These are phyloP conservation scores for Coemansia sp. DNA, from an alignment of 192 early-diverging fungal species.

Conservation along the genomic window DNA sequence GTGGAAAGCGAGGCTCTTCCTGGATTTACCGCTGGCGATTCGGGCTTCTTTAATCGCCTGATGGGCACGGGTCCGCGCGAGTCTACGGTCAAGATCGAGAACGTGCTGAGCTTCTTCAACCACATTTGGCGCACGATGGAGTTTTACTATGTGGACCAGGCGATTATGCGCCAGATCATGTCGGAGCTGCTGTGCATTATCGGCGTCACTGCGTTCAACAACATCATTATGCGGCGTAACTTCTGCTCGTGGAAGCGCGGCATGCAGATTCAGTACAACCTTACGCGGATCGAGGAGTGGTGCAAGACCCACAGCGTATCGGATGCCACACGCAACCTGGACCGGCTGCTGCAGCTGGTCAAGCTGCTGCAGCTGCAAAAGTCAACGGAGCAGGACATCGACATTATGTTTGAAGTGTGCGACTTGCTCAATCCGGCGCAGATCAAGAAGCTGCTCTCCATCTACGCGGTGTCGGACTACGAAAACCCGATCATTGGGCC, in stretches of 20 bases:
- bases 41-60: slow-evolving; percentile 87
- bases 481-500: slow-evolving; percentile 77
- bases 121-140: slow-evolving; percentile 94
- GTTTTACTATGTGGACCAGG: slow-evolving; percentile 94
- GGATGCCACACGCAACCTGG: slow-evolving; percentile 86
- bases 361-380: slow-evolving; percentile 88
- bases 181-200: slow-evolving; percentile 95
- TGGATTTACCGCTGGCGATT: slow-evolving; percentile 91
- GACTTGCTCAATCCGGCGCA: slow-evolving; percentile 94
- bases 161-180: slow-evolving; percentile 89
- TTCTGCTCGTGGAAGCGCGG: slow-evolving; percentile 99
- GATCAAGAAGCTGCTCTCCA: slow-evolving; percentile 94
- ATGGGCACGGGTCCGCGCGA: slow-evolving; percentile 74
- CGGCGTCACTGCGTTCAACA: slow-evolving; percentile 94
- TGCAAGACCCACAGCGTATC: slow-evolving; percentile 92
- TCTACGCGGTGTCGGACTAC: slow-evolving; percentile 95
- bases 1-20: slow-evolving; percentile 95
- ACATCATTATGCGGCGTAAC: slow-evolving; percentile 96
- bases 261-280: slow-evolving; percentile 99
- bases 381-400: slow-evolving; percentile 76
- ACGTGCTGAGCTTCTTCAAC: slow-evolving; percentile 89
- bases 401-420: slow-evolving; percentile 98
- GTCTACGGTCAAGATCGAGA: slow-evolving; percentile 85
- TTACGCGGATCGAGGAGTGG: slow-evolving; percentile 97
- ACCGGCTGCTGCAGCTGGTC: slow-evolving; percentile 93